Evolutionary conservation across 2,329 filamentous ascomycete genomes (phyloP).

Genomic region (Raffaelea arxii): DNA sequence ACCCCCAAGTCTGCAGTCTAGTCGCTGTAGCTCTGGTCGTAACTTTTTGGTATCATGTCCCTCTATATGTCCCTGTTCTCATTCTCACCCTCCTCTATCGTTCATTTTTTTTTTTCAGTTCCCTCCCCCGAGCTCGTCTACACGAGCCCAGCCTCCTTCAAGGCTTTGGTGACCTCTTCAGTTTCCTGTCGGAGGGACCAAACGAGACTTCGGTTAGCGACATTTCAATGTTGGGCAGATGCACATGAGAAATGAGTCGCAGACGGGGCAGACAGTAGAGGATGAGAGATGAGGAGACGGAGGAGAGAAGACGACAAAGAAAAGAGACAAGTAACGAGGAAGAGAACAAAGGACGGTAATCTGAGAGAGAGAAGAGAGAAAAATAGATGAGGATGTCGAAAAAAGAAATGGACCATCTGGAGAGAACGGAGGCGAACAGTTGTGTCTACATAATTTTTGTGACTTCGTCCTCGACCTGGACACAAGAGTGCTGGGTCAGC

Average conservation of each 20-base stretch:
- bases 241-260: not conserved
- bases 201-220: constrained; percentile 9
- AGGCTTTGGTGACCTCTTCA: constrained; percentile 25
- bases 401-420: not conserved
- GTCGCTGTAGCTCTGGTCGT: too few relatives aligned
- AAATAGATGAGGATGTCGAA: not conserved
- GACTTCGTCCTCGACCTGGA: constrained; percentile 80
- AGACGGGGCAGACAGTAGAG: not conserved
- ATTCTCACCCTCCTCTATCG: not conserved
- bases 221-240: not conserved
- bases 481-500: constrained; percentile 17
- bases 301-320: not conserved
- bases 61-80: too few relatives aligned
- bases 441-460: constrained; percentile 71
- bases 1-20: too few relatives aligned
- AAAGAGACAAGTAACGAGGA: too few relatives aligned
- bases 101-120: constrained; percentile 2
- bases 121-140: constrained; percentile 15
- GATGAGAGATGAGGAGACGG: not conserved
- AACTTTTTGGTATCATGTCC: too few relatives aligned
- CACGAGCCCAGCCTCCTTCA: constrained; percentile 30
- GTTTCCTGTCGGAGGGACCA: constrained; percentile 17
- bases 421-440: not conserved
- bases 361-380: constrained; percentile 1
- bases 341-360: too few relatives aligned